Base-by-base conservation (phyloP, 345 rosid species). In the Turritis glabra region DNA sequence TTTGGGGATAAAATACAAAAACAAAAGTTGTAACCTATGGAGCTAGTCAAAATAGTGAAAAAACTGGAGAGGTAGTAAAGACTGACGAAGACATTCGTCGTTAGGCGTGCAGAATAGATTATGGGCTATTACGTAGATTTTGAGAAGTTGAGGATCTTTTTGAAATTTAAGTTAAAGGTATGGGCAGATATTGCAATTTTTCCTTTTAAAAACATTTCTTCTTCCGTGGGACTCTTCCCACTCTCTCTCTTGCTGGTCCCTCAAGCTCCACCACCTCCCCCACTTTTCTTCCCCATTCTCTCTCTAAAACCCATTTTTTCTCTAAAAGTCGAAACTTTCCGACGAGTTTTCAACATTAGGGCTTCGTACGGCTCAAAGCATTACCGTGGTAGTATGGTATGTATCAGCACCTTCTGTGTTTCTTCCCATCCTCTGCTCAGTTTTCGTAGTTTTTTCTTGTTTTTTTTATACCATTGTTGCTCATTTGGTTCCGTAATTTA, bases 401-500 rank as follows among this genome's bases (percentile, higher is more conserved):
- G 75, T 35, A 2, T 11, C 35, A 19, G 9, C 51, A 43, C 18
- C 15, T 8, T 18, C 53, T 62, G 25, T 76, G 65, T 44, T 37
- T 69, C 43, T 8, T 3, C 3, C 29, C 46, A 15, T 57, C 11
- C 2, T n/a, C 38, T 59, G 21, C 63, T 68, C 69, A 60, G 38
- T n/a, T 54, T 43, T 9, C 41, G 48, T 53, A 8, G 18, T 17
- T 17, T 23, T 5, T 26, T 23, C 12, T 0, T 41, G 19, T 3
- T 5, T 27, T 35, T 3, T 5, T 23, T n/a, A 7, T 27, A 21
- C 64, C 12, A 18, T 33, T 44, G 52, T 12, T 19, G 32, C 64
- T 76, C 27, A 5, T 53, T 76, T 5, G 51, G n/a, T 76, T 76
- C 51, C 75, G 70, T 69, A 69, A 41, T 62, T 61, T 12, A 32